Percentiles rank a stretch among this genome's conserved stretches.
Evolutionary conservation across 225 moss, liverwort and hornwort species (phyloP).

Genomic region (Asterella californica): DNA sequence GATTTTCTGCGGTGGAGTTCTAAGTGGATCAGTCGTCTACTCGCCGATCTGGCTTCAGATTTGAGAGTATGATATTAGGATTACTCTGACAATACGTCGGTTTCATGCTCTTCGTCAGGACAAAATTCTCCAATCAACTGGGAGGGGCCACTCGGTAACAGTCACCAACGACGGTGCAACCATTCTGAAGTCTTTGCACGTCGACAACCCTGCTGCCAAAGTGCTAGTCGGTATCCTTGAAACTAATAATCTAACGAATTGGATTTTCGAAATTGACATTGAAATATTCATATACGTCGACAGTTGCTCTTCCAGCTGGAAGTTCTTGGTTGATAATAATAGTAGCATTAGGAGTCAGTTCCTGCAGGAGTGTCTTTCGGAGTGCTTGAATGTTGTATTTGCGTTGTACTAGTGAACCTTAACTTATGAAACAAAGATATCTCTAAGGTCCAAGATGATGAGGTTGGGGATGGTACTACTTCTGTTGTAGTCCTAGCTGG

Average conservation of each 20-base stretch:
- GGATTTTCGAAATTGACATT: neutral
- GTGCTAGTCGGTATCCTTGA: conserved; percentile 80
- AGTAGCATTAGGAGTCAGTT: neutral
- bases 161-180: conserved; percentile 99
- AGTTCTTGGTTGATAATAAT: neutral
- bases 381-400: neutral
- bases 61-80: neutral
- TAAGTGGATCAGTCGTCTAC: neutral
- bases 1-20: neutral
- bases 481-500: conserved; percentile 96
- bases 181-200: conserved; percentile 94
- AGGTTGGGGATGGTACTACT: conserved; percentile 98
- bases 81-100: neutral
- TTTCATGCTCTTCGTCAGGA: conserved; percentile 46
- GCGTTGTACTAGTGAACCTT: neutral
- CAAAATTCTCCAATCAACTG: conserved; percentile 94
- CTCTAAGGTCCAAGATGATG: conserved; percentile 96
- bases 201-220: conserved; percentile 98
- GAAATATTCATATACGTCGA: neutral
- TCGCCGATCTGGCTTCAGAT: too few relatives aligned
- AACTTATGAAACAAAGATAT: conserved; percentile 51
- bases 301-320: neutral
- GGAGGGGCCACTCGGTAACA: conserved; percentile 77
- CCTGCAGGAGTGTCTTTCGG: neutral
- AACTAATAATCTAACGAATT: neutral